Base-by-base conservation (phyloP, 441 rosid species). In the Erodium trifolium region DNA sequence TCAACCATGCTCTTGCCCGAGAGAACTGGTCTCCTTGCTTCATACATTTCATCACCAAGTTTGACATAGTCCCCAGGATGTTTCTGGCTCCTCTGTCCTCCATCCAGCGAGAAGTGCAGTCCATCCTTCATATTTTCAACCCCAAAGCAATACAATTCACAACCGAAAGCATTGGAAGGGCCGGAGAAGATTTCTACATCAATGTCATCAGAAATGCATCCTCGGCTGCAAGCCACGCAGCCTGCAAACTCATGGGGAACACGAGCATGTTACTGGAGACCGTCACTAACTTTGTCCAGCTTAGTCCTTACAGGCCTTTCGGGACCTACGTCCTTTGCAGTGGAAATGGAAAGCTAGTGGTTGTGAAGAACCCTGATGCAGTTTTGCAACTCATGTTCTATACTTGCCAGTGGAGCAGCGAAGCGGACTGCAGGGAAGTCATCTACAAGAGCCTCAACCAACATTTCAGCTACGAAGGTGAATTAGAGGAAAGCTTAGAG, bases 231-330 rank as follows among this genome's bases (percentile, higher is more conserved):
- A 84, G 76, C 75, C 76, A 78, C 69, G 82, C 84, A 10, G 91
- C 91, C 13, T 83, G 89, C 72, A 70, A 71, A 63, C 59, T 90
- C 35, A 84, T 75, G 87, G 91, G 92, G 37, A 85, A 80, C 75
- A 81, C 87, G 66, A 89, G 82, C 45, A 83, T 77, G 11, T 68
- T 93, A 74, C 14, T 82, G 37, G 89, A 86, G 70, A 84, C 88
- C 2, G 27, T 90, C 10, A 81, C 83, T 0, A 82, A 78, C 68
- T 82, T 93, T 71, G 49, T 88, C 34, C 83, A 82, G 71, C 77
- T 82, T 34, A 87, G 96, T 78, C 98, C 97, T 77, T 93, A 87
- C 57, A 75, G 85, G 66, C 97, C 98, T 0, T 79, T 78, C 35
- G 97, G 98, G 45, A 87, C 85, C 12, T 88, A 78, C 70, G 77